Base-by-base conservation (phyloP, 495 filamentous ascomycete species). In the Saxophila tyrrhenica region DNA sequence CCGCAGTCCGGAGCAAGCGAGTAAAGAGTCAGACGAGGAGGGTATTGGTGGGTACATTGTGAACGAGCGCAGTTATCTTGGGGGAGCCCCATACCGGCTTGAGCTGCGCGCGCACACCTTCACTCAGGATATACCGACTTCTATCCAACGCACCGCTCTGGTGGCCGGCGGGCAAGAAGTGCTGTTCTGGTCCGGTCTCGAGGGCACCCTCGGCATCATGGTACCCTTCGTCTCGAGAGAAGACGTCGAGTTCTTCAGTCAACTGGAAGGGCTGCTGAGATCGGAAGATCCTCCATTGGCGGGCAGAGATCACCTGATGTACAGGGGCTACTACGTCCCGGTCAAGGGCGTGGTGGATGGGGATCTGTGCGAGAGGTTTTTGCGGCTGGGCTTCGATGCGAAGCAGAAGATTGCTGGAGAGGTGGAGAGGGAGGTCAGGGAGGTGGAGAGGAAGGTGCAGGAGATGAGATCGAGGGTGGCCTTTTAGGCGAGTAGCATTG, bases 331-430 rank as follows among this genome's bases (percentile, higher is more conserved):
- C 65, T 97, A 99, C 66, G 87, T 85, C n/a, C 94, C 94, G 1
- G 87, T 92, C 15, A 99, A 99, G 75, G 88, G 88, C 0, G 81
- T 94, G 24, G 94, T 99, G 65, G 94, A 99, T 69, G 94, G 94
- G n/a, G 94, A 99, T 73, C 73, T 99, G 56, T 95, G 90, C 64
- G 94, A 99, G 74, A 78, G 87, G 63, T 99, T 88, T 67, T 78
- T 84, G 49, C 67, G 89, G 46, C 71, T 97, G 56, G 75, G 84
- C 29, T 84, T 79, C 56, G 89, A 95, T 64, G 87, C 83, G 71
- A 94, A 94, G 76, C 81, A 87, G 70, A 90, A 85, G 82, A 94
- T 97, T 75, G 91, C 90, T 1, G 89, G 75, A 43, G 89, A 96
- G 68, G 70, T 97, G 59, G 91, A 95, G 70, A 81, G 92, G 55